Base-by-base conservation (phyloP, 805 yeast genomes). In the Metschnikowia lochheadii region DNA sequence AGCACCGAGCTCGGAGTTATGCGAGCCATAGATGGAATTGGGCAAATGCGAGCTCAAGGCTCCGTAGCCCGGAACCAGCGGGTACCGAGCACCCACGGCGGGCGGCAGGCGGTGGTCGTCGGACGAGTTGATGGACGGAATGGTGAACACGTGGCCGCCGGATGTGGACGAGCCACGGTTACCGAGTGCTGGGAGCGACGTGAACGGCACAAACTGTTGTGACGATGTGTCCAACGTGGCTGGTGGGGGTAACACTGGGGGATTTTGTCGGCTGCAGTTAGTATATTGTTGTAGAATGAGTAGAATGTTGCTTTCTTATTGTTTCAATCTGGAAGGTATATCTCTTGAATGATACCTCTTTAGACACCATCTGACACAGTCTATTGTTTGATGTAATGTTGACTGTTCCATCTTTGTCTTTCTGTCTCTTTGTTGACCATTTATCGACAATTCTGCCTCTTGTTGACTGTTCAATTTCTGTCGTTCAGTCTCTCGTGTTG, bases 171-270 rank as follows among this genome's bases (percentile, higher is more conserved):
- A 65, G 41, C 68, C 64, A 23, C 73, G 69, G 53, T 65, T 70
- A 23, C 80, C 78, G 51, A 76, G 62, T 32, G 79, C 78, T 5
- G 83, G 79, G 48, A 80, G 71, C 36, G 78, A 71, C 2, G 83
- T 81, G 44, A 80, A 69, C 17, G 81, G 76, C 57, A 78, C 78
- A 49, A 73, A 73, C 34, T 65, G 69, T 65, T 72, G 81, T 59
- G 64, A 77, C 57, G 78, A 73, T 49, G 77, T 68, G 58, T 78
- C 82, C 54, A 78, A 68, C 38, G 76, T 67, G 15, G 80, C 79
- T 15, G 85, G 84, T 11, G 85, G 84, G 6, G 84, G 85, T 53
- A 81, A 69, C 15, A 80, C 83, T 10, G 84, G 84, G 6, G 83
- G 81, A 44, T 70, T 79, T 63, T 78, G 84, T 60, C 81, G 83